Evolutionary conservation across 495 filamentous ascomycete species (phyloP).

Genomic region (Penicillium egyptiacum): DNA sequence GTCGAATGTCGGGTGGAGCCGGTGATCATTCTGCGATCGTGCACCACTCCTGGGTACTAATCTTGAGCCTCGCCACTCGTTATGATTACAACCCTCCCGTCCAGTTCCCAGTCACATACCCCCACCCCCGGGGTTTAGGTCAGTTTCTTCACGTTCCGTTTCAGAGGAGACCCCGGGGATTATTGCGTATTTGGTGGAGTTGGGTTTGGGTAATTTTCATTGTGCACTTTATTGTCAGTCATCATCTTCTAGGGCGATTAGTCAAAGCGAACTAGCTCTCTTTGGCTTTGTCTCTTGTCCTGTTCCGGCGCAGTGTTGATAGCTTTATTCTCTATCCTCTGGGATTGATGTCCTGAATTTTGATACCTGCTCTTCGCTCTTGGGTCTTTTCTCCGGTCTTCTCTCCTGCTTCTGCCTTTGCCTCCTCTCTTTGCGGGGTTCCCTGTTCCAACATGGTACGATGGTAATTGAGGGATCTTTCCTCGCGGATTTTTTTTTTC

Average conservation of each 20-base stretch:
- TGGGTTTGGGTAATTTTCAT: conserved; percentile 12
- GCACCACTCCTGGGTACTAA: not conserved
- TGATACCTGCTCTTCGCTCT: conserved; percentile 9
- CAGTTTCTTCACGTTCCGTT: not conserved
- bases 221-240: not conserved
- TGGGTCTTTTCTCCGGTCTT: conserved; percentile 5
- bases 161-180: not conserved
- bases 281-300: not conserved
- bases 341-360: conserved; percentile 4
- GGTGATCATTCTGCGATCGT: not conserved
- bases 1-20: not conserved
- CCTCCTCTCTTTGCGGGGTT: not conserved
- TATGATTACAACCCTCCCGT: not conserved
- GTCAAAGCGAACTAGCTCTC: not conserved
- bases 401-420: not conserved
- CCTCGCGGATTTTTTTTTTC: not conserved
- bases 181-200: conserved; percentile 15
- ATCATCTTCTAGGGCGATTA: conserved; percentile 6
- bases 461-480: conserved; percentile 2
- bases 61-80: not conserved
- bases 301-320: conserved; percentile 8
- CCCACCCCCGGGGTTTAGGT: not conserved
- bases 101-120: conserved; percentile 10
- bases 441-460: not conserved
- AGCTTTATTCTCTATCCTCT: conserved; percentile 11